Percentiles rank a stretch among this genome's conserved stretches.
Evolutionary conservation across 129 eudicot genomes (phyloP).

Genomic region (Arctium minus): DNA sequence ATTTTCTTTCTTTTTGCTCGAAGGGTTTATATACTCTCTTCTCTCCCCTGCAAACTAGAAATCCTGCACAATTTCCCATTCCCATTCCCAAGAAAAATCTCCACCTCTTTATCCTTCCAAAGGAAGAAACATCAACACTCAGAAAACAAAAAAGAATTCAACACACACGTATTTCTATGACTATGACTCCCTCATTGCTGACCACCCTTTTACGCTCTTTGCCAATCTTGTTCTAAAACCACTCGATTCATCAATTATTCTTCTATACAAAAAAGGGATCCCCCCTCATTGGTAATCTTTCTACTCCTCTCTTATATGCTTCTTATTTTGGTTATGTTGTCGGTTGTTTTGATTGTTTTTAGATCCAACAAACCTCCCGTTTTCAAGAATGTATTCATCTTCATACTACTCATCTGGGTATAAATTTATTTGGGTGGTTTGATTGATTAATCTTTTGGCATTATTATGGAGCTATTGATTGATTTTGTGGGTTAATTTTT

Average conservation of each 20-base stretch:
- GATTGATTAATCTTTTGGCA: constrained; percentile 8
- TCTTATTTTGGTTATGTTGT: neutral
- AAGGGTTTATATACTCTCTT: constrained; percentile 21
- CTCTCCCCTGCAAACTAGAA: constrained; percentile 27
- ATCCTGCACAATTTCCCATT: constrained; percentile 30
- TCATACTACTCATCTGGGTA: neutral
- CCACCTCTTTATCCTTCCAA: constrained; percentile 23
- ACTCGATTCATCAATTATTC: constrained; percentile 8
- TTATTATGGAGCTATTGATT: neutral
- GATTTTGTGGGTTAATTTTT: neutral
- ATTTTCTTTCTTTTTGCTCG: neutral
- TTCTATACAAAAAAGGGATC: neutral
- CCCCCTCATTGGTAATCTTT: constrained; percentile 25
- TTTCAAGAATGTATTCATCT: neutral
- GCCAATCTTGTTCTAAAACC: constrained; percentile 13
- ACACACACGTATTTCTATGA: neutral
- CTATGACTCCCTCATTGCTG: constrained; percentile 10
- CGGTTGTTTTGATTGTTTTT: constrained; percentile 20
- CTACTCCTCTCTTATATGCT: constrained; percentile 16
- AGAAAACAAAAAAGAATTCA: constrained; percentile 1
- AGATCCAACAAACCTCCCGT: constrained; percentile 21
- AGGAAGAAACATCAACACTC: neutral
- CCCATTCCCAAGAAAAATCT: constrained; percentile 16
- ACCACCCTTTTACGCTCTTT: constrained; percentile 12
- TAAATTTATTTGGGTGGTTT: neutral